Base-by-base conservation (phyloP, 768 basidiomycete genomes). In the Hypsizygus marmoreus region DNA sequence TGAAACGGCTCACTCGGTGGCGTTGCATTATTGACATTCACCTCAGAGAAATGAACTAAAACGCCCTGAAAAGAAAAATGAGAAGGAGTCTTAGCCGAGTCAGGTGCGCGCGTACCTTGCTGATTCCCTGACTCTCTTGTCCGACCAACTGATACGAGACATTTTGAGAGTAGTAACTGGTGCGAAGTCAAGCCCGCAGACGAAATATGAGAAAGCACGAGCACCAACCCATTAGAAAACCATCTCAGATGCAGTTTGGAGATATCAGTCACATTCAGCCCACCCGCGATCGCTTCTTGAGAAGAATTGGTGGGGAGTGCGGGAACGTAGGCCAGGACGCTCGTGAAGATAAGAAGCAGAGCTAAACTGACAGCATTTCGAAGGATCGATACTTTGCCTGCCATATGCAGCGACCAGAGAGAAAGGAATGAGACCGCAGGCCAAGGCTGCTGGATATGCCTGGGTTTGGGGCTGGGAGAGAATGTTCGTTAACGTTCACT, bases 31-130 rank as follows among this genome's bases (percentile, higher is more conserved):
- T 66, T 69, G 9, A 74, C 70, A 42, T 65, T 68, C 20, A 74
- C 71, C 59, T 93, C 93, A 0, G 83, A 78, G 57, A 95, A 95
- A 62, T 90, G 90, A 23, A 95, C 82, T 29, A 97, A 64, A 11
- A 84, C 87, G 14, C 93, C 94, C 85, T 91, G 53, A 11, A 45
- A 49, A 29, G 13, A 51, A 23, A n/a, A 31, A 35, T 40, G 7
- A 41, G 12, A 24, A 6, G 7, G 32, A 34, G 4, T 23, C 9
- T 22, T 32, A 26, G 20, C 12, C 11, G 12, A n/a, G 41, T 28
- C 33, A 53, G 42, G 29, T 49, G 40, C 44, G 34, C 17, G 28
- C 30, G 37, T 55, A 85, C 88, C 69, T 81, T 75, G 62, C 70
- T 80, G 20, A 80, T 65, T 6, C 81, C 82, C 16, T 53, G 61